Evolutionary conservation across 768 basidiomycete species (phyloP), one percentile per base, ranked within the genome.

Genomic region (Kwoniella heveanensis): DNA sequence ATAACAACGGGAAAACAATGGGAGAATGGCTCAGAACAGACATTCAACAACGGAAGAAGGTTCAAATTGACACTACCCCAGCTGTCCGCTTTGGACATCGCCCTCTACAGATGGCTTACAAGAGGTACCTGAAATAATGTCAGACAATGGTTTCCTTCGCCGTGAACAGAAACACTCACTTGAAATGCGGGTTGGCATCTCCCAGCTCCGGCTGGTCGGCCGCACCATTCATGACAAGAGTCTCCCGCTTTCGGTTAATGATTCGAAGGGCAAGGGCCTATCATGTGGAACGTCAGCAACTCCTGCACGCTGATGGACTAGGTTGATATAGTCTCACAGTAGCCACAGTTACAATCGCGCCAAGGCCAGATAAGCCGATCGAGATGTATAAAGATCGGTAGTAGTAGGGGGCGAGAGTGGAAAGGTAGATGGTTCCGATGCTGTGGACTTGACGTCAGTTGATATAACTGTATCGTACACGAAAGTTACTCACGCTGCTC

Each of bases 201-300:
- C 73, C 73, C 5, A 71, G 56, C 47, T 69, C 67, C 13, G 68
- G 73, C 39, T 69, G 67, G 39, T 74, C 70, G 1, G 37, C 30
- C 0, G 73, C 73, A 3, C 73, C 73, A 6, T 52, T 61, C 10
- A 54, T 58, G 12, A 68, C 54, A 13, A 68, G 26, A 25, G 57
- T 36, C 27, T 49, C 59, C 2, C 61, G 22, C n/a, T 57, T 60
- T 25, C 47, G 53, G 61, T 73, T 73, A 15, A 29, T 32, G 13
- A 26, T 25, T 19, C 30, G 26, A 30, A 53, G 26, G 8, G 30
- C n/a, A 9, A 53, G 19, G 5, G 52, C 52, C 52, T 53, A 24
- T 4, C 21, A 51, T 25, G 22, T 29, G 6, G 15, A 53, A 9
- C 8, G 2, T 30, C 19, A 27, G 25, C 52, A 22, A 25, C 17